These are phyloP conservation scores for Flaveria robusta DNA, from an alignment of 129 eudicot genomes.

Conservation along the genomic window DNA sequence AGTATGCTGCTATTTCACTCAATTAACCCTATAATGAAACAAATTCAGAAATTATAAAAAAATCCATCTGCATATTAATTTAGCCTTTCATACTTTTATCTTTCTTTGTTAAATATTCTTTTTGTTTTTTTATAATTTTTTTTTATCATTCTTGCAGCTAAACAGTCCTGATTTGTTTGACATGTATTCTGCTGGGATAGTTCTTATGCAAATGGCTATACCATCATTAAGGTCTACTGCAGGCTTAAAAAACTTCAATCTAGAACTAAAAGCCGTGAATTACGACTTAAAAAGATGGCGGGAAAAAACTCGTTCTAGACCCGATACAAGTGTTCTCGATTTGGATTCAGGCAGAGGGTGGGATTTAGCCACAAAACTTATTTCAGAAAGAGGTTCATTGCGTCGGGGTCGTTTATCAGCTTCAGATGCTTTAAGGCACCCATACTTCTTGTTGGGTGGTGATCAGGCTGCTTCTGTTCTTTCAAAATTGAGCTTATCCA, in stretches of 20 bases:
- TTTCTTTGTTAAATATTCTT: background rate
- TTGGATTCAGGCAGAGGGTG: conserved; percentile 94
- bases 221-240: conserved; percentile 78
- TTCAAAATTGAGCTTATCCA: conserved; percentile 66
- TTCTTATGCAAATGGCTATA: conserved; percentile 89
- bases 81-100: background rate
- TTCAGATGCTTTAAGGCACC: conserved; percentile 92
- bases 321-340: conserved; percentile 79
- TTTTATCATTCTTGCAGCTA: conserved; percentile 50
- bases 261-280: conserved; percentile 67
- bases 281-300: conserved; percentile 87
- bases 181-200: conserved; percentile 96
- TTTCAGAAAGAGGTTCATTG: conserved; percentile 80
- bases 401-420: conserved; percentile 90
- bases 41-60: no score
- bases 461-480: conserved; percentile 99
- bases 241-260: conserved; percentile 84
- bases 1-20: background rate
- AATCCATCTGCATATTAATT: no score
- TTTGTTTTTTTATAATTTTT: background rate
- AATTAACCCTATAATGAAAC: background rate
- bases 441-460: conserved; percentile 93
- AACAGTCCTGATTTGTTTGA: conserved; percentile 96
- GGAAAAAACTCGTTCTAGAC: conserved; percentile 80
- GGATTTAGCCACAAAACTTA: conserved; percentile 89